These are phyloP conservation scores for Dysphania ambrosioides DNA, from an alignment of 148 eudicot species.

Conservation along the genomic window DNA sequence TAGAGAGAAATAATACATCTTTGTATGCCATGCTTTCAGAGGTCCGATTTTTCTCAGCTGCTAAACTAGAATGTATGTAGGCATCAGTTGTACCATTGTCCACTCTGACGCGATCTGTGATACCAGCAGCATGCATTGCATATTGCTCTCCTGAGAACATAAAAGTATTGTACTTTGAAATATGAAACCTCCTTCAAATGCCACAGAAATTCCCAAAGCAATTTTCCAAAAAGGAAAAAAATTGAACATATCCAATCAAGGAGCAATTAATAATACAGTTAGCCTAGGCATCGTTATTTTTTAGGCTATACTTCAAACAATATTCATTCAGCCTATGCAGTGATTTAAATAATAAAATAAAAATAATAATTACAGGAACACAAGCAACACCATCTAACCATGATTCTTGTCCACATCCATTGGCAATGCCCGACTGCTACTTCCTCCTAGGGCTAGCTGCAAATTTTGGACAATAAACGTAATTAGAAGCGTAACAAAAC, in stretches of 20 bases:
- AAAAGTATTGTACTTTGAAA: not conserved
- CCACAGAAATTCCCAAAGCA: not conserved
- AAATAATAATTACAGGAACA: too few species aligned
- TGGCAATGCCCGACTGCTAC: constrained; percentile 56
- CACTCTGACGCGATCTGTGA: constrained; percentile 54
- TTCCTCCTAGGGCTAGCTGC: constrained; percentile 80
- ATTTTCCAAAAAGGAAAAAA: not conserved
- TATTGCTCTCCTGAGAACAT: constrained; percentile 38
- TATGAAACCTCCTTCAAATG: not conserved
- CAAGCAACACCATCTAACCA: constrained; percentile 55
- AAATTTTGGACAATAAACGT: constrained; percentile 25
- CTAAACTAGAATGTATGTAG: constrained; percentile 61
- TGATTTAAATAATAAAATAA: too few species aligned
- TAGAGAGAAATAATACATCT: constrained; percentile 38
- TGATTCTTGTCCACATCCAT: constrained; percentile 65
- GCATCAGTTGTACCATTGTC: constrained; percentile 50
- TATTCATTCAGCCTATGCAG: not conserved
- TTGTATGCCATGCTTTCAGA: constrained; percentile 57
- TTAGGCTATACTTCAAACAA: not conserved
- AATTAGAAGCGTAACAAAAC: constrained; percentile 19
- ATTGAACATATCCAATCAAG: not conserved
- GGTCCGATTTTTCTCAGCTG: constrained; percentile 43
- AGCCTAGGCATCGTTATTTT: constrained; percentile 3
- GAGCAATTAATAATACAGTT: constrained; percentile 1
- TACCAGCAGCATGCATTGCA: constrained; percentile 47